Base-by-base conservation (phyloP, 2,329 filamentous ascomycete species). In the Talaromyces sp. region DNA sequence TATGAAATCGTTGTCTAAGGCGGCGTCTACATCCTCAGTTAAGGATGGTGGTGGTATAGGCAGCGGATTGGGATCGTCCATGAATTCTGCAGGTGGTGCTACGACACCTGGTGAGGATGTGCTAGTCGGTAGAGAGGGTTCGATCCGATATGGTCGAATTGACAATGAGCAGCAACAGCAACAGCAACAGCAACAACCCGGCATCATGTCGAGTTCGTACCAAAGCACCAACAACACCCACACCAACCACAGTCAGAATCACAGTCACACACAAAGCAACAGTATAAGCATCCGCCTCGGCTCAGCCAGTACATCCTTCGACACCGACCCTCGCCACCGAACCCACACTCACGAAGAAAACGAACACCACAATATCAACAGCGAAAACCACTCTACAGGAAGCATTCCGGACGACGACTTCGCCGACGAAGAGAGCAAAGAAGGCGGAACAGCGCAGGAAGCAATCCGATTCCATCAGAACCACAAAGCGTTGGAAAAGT, bases 401-500 rank as follows among this genome's bases (percentile, higher is more conserved):
- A 54, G 57, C n/a, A 63, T 62, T 19, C 62, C 41, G 13, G 49
- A 66, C 3, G 64, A 70, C 8, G 74, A 76, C 45, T 45, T 59
- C 10, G 33, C 31, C 13, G 71, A 74, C 7, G 73, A 76, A 2
- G 74, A 77, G 2, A 72, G 75, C 27, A 68, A 68, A 19, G 56
- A 59, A 59, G 56, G 56, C 25, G 49, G 61, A n/a, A 63, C 61
- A 49, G 61, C 61, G 3, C 50, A 63, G 35, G 45, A 63, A 37
- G 61, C 61, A 11, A 63, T 63, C 7, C 50, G 52, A 2, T 63
- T 63, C 4, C 61, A 63, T 57, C 61, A 57, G 22, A 78, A 79
- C 57, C 72, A 79, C 69, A 74, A 71, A 64, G 73, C 70, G 8
- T 66, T 83, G 39, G 71, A 72, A 3, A 77, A 76, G 62, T 83